Conservation (phyloP, 2,329 filamentous ascomycete genomes). For the Alternaria tenuissima region DNA sequence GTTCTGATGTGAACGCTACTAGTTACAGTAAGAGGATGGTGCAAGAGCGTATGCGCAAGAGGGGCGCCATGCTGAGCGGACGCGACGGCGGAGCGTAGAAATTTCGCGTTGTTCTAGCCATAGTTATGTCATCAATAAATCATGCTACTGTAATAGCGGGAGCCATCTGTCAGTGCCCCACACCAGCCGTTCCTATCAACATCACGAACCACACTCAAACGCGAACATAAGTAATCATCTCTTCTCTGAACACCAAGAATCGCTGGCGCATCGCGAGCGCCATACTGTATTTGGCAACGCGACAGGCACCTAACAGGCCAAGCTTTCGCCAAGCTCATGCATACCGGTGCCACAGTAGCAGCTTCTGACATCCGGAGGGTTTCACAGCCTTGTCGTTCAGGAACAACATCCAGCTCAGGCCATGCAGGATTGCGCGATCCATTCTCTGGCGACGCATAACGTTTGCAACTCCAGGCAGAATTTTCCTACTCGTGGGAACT, state of each 20-base stretch:
- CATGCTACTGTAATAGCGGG: background rate
- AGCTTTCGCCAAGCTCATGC: constrained; percentile 33
- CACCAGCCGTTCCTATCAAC: background rate
- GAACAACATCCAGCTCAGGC: constrained; percentile 11
- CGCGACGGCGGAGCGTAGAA: constrained; percentile 9
- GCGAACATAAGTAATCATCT: background rate
- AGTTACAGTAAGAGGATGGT: constrained; percentile 31
- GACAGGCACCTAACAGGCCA: constrained; percentile 23
- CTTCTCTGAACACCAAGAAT: background rate
- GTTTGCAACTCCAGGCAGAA: constrained; percentile 19
- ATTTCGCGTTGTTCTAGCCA: background rate
- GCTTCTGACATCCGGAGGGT: constrained; percentile 28
- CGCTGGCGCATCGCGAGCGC: background rate
- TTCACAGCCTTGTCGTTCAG: constrained; percentile 24
- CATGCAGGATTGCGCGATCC: constrained; percentile 8
- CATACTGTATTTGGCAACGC: constrained; percentile 8
- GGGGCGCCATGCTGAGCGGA: constrained; percentile 18
- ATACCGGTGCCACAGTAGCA: constrained; percentile 17
- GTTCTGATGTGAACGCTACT: constrained; percentile 9
- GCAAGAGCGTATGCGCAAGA: constrained; percentile 28
- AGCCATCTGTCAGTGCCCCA: background rate
- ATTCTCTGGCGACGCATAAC: constrained; percentile 22
- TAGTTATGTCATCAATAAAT: constrained; percentile 12
- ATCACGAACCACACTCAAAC: constrained; percentile 5
- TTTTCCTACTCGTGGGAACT: constrained; percentile 26